These are phyloP conservation scores for Amaranthus palmeri DNA, from an alignment of 148 eudicot species.

Conservation along the genomic window DNA sequence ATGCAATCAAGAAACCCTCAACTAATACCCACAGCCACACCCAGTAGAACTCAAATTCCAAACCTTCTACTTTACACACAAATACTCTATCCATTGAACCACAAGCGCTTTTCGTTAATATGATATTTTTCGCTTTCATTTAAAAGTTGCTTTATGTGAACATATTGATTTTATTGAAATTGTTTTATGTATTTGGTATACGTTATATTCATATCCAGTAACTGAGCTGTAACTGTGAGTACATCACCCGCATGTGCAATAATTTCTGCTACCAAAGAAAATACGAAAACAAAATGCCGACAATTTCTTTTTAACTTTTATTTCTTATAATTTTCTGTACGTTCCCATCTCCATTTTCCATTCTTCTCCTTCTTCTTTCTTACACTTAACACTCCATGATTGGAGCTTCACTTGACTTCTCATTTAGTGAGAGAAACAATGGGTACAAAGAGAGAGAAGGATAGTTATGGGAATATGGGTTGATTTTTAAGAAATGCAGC, in stretches of 20 bases:
- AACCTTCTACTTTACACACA: too few species aligned
- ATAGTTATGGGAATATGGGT: conserved; percentile 24
- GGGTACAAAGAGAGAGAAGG: neutral
- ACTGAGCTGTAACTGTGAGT: too few species aligned
- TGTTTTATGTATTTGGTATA: neutral
- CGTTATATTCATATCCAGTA: neutral
- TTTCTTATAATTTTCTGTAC: neutral
- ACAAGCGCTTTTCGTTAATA: too few species aligned
- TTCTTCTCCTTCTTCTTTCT: conserved; percentile 10
- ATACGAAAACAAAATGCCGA: neutral
- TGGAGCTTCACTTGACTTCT: conserved; percentile 8
- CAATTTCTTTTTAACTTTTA: neutral
- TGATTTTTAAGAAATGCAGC: conserved; percentile 23
- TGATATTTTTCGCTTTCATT: too few species aligned
- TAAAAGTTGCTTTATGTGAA: too few species aligned
- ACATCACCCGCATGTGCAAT: conserved; percentile 22
- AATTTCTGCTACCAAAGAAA: conserved; percentile 3
- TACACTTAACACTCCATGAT: conserved; percentile 15
- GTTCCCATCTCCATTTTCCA: neutral
- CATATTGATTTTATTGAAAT: too few species aligned
- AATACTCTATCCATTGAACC: too few species aligned
- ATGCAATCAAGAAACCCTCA: too few species aligned
- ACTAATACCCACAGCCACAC: too few species aligned
- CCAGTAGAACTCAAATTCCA: too few species aligned
- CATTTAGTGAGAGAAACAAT: neutral